These are phyloP conservation scores for Apiospora malaysiana DNA, from an alignment of 2,329 filamentous ascomycete genomes.

Conservation along the genomic window DNA sequence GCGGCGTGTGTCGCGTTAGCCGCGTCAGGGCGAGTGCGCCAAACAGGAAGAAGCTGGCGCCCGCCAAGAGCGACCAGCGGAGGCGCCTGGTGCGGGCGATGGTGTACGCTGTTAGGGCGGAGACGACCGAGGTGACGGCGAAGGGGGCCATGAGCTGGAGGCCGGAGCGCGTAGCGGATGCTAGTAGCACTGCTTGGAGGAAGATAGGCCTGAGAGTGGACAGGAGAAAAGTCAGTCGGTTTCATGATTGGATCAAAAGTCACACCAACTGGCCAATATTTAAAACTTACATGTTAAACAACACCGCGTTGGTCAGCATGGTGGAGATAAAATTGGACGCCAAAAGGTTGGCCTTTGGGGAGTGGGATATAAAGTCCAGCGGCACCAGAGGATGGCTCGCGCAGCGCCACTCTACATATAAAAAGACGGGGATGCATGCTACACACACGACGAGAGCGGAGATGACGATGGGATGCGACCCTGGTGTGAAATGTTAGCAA, in stretches of 20 bases:
- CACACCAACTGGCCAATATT: neutral
- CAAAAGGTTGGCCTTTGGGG: neutral
- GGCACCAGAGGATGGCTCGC: neutral
- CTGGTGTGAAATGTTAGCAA: neutral
- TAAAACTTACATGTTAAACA: conserved; percentile 8
- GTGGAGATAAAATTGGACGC: conserved; percentile 1
- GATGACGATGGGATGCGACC: neutral
- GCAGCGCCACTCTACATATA: neutral
- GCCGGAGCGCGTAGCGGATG: neutral
- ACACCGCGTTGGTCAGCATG: neutral
- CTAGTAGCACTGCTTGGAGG: conserved; percentile 10
- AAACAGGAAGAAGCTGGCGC: neutral
- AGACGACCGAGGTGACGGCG: conserved; percentile 7
- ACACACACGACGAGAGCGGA: neutral
- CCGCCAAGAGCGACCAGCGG: neutral
- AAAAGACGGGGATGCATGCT: neutral
- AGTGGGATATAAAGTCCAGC: neutral
- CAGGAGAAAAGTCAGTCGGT: neutral
- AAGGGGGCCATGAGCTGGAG: conserved; percentile 8
- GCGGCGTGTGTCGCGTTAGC: neutral
- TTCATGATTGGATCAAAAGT: too few species aligned
- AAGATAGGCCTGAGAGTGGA: neutral
- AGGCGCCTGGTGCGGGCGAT: neutral
- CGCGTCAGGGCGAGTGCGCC: neutral
- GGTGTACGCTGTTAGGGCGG: neutral